These are phyloP conservation scores for Pseudonitzschia multistriata DNA, from an alignment of 108 stramenopile species.

Conservation along the genomic window DNA sequence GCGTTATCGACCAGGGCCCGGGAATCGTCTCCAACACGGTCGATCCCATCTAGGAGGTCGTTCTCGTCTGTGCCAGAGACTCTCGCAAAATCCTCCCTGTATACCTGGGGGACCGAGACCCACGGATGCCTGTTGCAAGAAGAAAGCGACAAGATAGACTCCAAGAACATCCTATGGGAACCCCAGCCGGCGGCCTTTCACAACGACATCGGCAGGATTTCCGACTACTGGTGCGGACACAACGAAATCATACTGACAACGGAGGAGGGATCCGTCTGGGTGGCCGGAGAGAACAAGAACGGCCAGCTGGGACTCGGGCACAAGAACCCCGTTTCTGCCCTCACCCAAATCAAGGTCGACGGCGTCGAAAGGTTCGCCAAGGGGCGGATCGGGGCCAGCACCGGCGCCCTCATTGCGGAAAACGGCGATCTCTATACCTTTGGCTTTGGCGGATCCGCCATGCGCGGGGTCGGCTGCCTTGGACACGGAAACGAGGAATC, in stretches of 20 bases:
- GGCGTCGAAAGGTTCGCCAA: slow-evolving; percentile 14
- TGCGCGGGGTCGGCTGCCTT: slow-evolving; percentile 61
- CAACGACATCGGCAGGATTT: slow-evolving; percentile 8
- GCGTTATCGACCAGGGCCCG: neutral
- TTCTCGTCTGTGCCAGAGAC: neutral
- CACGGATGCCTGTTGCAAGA: slow-evolving; percentile 35
- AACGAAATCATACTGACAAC: slow-evolving; percentile 57
- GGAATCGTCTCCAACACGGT: no score
- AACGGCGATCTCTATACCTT: slow-evolving; percentile 77
- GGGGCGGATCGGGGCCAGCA: slow-evolving; percentile 49
- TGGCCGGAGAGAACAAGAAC: slow-evolving; percentile 65
- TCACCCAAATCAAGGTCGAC: slow-evolving; percentile 29
- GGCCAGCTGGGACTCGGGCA: slow-evolving; percentile 74
- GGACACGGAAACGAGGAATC: slow-evolving; percentile 71
- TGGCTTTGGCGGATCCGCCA: slow-evolving; percentile 70
- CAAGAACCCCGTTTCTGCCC: slow-evolving; percentile 32
- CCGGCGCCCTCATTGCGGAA: slow-evolving; percentile 54
- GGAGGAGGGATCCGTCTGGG: slow-evolving; percentile 51
- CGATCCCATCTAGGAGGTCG: neutral
- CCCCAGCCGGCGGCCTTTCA: slow-evolving; percentile 10
- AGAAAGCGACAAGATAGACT: slow-evolving; percentile 3
- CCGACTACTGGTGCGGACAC: slow-evolving; percentile 57
- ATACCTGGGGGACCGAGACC: slow-evolving; percentile 51
- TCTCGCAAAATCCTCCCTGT: slow-evolving; percentile 11
- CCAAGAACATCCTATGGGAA: slow-evolving; percentile 27